A percentile compares a stretch with the other conserved stretches of the same genome.
Evolutionary conservation across 2,329 filamentous ascomycete genomes (phyloP).

Genomic region (Coleophoma eucalyptorum): DNA sequence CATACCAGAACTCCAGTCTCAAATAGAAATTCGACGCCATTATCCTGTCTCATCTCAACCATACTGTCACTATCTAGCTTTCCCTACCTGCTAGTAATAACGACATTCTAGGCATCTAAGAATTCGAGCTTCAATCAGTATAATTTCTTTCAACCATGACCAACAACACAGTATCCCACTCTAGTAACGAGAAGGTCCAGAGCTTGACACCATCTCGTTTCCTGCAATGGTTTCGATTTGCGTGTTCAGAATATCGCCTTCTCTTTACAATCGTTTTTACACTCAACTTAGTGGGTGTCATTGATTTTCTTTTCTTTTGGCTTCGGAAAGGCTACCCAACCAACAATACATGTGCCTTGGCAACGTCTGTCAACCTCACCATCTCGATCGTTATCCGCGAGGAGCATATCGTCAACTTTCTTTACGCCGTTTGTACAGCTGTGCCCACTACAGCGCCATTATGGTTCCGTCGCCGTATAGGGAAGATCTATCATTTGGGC

Average conservation of each 20-base stretch:
- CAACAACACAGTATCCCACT: too few relatives aligned
- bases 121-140: too few relatives aligned
- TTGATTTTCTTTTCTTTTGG: conserved; percentile 11
- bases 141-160: too few relatives aligned
- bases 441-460: conserved; percentile 39
- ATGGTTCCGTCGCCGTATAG: conserved; percentile 37
- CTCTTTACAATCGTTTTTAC: conserved; percentile 32
- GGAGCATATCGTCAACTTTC: conserved; percentile 43
- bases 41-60: too few relatives aligned
- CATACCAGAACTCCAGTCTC: too few relatives aligned
- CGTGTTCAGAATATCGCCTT: conserved; percentile 24
- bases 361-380: conserved; percentile 41
- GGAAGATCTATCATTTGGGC: conserved; percentile 47
- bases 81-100: too few relatives aligned
- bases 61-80: too few relatives aligned
- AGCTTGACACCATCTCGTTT: too few relatives aligned
- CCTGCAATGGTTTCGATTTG: not conserved
- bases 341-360: conserved; percentile 5
- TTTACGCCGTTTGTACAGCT: conserved; percentile 40
- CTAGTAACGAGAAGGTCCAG: too few relatives aligned
- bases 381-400: conserved; percentile 45
- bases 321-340: conserved; percentile 5
- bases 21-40: too few relatives aligned
- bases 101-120: too few relatives aligned
- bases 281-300: conserved; percentile 22